Evolutionary conservation across 805 yeast species (phyloP).

Genomic region (Sugiyamaella qingdaonensis): DNA sequence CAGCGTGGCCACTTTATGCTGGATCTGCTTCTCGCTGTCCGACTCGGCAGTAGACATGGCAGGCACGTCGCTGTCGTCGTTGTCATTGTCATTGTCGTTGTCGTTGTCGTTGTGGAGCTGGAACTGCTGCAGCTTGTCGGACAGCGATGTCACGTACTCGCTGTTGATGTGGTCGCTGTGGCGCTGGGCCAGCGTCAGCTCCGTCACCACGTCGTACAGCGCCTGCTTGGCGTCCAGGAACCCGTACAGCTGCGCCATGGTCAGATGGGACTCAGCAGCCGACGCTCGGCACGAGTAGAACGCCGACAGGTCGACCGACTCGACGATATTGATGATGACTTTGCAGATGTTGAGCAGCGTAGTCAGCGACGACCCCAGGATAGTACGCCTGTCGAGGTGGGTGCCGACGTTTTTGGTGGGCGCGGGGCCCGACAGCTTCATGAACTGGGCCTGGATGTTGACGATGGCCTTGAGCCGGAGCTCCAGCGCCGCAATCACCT

Average conservation of each 20-base stretch:
- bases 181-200: conserved; percentile 9
- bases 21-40: conserved; percentile 12
- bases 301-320: conserved; percentile 26
- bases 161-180: conserved; percentile 16
- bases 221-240: conserved; percentile 72
- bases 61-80: too few species aligned
- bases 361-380: conserved; percentile 16
- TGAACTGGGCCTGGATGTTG: conserved; percentile 10
- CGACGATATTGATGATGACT: conserved; percentile 36
- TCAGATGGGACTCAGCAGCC: conserved; percentile 8
- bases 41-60: too few species aligned
- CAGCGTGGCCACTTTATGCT: conserved; percentile 10
- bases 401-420: conserved; percentile 9
- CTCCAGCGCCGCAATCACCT: conserved; percentile 15
- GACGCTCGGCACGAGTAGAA: conserved; percentile 17
- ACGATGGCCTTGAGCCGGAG: conserved; percentile 11
- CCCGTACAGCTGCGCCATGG: conserved; percentile 44
- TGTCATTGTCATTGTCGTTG: too few species aligned
- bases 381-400: conserved; percentile 15
- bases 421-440: conserved; percentile 7
- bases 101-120: conserved; percentile 18
- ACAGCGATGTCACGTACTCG: conserved; percentile 19
- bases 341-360: conserved; percentile 16
- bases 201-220: conserved; percentile 41
- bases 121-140: conserved; percentile 15